phyloP scores from a whole-genome alignment of 176 grass and related monocot genomes.

The Oryza glaberrima region DNA sequence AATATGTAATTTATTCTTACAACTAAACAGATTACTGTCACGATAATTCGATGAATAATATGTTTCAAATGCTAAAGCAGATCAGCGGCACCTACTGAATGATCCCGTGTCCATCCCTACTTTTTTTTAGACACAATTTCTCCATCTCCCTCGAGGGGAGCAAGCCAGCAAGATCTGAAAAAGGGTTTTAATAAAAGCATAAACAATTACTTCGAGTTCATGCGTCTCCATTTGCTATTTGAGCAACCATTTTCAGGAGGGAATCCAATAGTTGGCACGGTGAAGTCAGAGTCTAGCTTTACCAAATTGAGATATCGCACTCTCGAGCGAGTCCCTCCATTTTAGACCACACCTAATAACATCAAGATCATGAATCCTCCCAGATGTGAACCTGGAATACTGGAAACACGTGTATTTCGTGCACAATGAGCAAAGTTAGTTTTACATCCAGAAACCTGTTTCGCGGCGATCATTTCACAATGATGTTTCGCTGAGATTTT shows the following conservation, averaged over 20 bases:
- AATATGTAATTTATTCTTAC: no score
- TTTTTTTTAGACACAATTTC: neutral
- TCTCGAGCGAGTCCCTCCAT: neutral
- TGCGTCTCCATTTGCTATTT: slow-evolving; percentile 24
- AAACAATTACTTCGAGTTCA: neutral
- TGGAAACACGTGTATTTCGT: neutral
- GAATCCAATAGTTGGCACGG: neutral
- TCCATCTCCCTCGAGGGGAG: neutral
- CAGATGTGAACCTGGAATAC: slow-evolving; percentile 20
- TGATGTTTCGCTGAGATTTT: no score
- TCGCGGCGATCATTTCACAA: neutral
- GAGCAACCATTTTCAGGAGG: neutral
- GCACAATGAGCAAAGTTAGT: neutral
- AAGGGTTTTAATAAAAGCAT: neutral
- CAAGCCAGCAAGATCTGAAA: neutral
- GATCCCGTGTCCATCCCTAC: neutral
- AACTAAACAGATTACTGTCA: no score
- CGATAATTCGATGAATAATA: no score
- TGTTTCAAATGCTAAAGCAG: no score
- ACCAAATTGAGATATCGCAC: neutral
- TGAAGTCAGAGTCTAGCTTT: neutral
- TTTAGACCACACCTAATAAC: slow-evolving; percentile 20
- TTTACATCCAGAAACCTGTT: neutral
- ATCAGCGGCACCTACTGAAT: neutral
- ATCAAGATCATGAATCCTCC: neutral